phyloP scores from a whole-genome alignment of 257 asterid genomes.

The Nicotiana benthamiana region DNA sequence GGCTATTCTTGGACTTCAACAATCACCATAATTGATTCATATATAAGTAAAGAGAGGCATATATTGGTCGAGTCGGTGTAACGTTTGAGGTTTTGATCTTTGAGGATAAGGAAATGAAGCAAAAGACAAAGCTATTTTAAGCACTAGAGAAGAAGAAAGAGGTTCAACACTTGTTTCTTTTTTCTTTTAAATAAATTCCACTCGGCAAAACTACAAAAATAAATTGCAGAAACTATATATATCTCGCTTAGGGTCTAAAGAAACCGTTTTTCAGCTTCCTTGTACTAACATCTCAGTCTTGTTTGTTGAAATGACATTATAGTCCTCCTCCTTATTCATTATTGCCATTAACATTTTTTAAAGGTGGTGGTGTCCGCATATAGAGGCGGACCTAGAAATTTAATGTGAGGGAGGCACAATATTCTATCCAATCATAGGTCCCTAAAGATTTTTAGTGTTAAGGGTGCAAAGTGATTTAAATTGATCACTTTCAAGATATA shows the following conservation, averaged over 20 bases:
- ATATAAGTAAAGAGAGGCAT: not conserved
- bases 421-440: no score
- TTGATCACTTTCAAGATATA: no score
- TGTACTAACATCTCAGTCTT: not conserved
- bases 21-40: not conserved
- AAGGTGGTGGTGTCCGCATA: no score
- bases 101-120: not conserved
- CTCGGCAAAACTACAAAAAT: not conserved
- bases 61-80: not conserved
- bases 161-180: not conserved
- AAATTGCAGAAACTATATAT: not conserved
- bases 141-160: not conserved
- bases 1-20: no score
- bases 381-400: no score
- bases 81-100: not conserved
- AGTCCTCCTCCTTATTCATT: not conserved
- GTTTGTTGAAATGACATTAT: not conserved
- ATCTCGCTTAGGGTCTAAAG: not conserved
- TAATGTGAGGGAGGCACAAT: no score
- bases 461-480: no score
- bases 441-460: no score
- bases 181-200: not conserved
- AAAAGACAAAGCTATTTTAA: not conserved
- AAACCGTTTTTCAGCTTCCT: conserved; percentile 5
- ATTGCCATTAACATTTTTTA: not conserved